Percentiles rank a stretch among this genome's conserved stretches.
These are phyloP conservation scores for Pelargonium cotyledonis DNA, from an alignment of 441 rosid species.

Conservation along the genomic window DNA sequence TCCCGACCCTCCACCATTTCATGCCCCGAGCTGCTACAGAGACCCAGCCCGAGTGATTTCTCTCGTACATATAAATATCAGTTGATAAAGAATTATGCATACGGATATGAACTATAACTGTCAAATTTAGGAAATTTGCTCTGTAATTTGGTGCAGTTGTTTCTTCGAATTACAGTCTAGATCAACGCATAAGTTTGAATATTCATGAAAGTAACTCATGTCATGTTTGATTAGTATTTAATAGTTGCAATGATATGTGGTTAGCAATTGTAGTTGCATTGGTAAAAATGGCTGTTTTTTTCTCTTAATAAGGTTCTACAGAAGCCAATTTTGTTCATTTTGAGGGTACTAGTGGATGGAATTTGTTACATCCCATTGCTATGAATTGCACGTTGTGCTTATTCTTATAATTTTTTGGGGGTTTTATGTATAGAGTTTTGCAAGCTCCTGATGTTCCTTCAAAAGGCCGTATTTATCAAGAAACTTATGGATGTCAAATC, in stretches of 20 bases:
- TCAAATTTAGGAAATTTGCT: not conserved
- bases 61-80: no score
- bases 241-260: not conserved
- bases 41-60: conserved; percentile 47
- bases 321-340: no score
- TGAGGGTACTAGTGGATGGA: no score
- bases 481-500: conserved; percentile 95
- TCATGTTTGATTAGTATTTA: not conserved
- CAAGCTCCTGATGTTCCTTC: conserved; percentile 32
- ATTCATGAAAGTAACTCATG: not conserved
- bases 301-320: not conserved
- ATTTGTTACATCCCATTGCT: not conserved
- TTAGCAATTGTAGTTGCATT: no score
- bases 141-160: not conserved
- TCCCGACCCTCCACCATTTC: conserved; percentile 58
- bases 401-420: conserved; percentile 8
- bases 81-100: not conserved
- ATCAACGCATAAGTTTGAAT: not conserved
- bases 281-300: not conserved
- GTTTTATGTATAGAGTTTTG: conserved; percentile 29
- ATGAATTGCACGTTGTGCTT: not conserved
- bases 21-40: conserved; percentile 43
- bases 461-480: conserved; percentile 77
- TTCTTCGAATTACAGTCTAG: not conserved
- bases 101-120: not conserved